phyloP scores from a whole-genome alignment of 306 rosid genomes.

The Pterocarpus macrocarpus region DNA sequence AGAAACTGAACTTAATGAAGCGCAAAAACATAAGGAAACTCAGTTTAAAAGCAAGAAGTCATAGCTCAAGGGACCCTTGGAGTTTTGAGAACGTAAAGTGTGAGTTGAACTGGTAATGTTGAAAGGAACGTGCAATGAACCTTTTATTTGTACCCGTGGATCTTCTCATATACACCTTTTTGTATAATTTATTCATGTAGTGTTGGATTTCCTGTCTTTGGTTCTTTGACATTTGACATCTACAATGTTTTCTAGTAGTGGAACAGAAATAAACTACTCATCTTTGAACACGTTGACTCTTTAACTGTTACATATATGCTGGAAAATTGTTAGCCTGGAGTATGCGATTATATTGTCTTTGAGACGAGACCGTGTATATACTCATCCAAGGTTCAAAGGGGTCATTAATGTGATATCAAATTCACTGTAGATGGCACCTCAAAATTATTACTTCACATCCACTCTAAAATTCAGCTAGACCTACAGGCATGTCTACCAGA shows the following conservation, averaged over 20 bases:
- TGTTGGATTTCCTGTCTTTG: neutral
- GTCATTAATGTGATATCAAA: conserved; percentile 38
- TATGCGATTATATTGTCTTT: conserved; percentile 13
- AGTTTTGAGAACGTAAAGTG: conserved; percentile 39
- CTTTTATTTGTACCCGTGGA: conserved; percentile 8
- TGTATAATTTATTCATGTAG: conserved; percentile 1
- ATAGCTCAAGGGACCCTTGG: neutral
- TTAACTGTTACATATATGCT: conserved; percentile 42
- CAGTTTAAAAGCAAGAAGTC: conserved; percentile 6
- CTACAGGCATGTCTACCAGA: conserved; percentile 54
- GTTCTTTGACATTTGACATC: neutral
- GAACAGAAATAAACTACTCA: conserved; percentile 7
- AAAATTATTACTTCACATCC: conserved; percentile 63
- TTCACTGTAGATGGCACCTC: conserved; percentile 11
- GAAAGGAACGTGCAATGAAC: conserved; percentile 29
- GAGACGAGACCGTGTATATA: neutral
- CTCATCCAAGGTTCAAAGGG: conserved; percentile 26
- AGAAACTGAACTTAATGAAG: neutral
- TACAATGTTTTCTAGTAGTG: neutral
- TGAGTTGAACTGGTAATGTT: conserved; percentile 37
- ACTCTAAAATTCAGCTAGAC: conserved; percentile 90
- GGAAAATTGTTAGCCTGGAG: conserved; percentile 8
- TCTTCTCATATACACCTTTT: neutral
- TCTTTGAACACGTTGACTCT: conserved; percentile 50
- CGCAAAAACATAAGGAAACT: no score